Base-by-base conservation (phyloP, 495 filamentous ascomycete genomes). In the Penicillium maclennaniae region DNA sequence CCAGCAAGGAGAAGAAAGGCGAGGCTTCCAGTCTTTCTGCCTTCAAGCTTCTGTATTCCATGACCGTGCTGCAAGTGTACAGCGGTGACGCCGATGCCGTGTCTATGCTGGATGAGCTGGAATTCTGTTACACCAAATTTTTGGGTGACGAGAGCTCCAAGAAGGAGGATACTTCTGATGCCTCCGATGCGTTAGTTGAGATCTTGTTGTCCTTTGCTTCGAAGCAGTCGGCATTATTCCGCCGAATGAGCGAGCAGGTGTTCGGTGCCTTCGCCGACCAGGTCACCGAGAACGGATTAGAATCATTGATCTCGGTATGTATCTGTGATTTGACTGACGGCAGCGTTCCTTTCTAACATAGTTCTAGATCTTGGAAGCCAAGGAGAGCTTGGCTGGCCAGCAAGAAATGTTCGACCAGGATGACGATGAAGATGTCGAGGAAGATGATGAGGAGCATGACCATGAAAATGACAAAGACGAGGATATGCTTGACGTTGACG, bases 51-150 rank as follows among this genome's bases (percentile, higher is more conserved):
- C 75, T 97, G 7, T 92, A 93, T 67, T 87, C 88, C n/a, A 77
- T 95, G 50, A 85, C 87, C 2, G 81, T 97, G 43, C 69, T 97
- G 27, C 89, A 96, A 62, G 78, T 96, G n/a, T 92, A 93, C 70
- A 87, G 90, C 60, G 88, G 87, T 17, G 89, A 95, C 51, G 78
- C 87, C 0, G 93, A 97, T 58, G 88, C 91, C 6, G 76, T 90
- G 1, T 79, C 78, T 3, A 83, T 91, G 54, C 77, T 93, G 7
- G 79, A 86, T 16, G 90, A 95, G 59, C 67, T 95, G 9, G 79
- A 86, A 43, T 73, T 82, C 40, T 88, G 84, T 66, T 89, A 86
- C 55, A 75, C 87, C 43, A 85, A 85, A 48, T 70, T 77, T 69
- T 80, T 67, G 62, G 80, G 59, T 31, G 73, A 69, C 47, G 68